Conservation (phyloP, 768 basidiomycete genomes). For the Phlegmacium glaucopus region DNA sequence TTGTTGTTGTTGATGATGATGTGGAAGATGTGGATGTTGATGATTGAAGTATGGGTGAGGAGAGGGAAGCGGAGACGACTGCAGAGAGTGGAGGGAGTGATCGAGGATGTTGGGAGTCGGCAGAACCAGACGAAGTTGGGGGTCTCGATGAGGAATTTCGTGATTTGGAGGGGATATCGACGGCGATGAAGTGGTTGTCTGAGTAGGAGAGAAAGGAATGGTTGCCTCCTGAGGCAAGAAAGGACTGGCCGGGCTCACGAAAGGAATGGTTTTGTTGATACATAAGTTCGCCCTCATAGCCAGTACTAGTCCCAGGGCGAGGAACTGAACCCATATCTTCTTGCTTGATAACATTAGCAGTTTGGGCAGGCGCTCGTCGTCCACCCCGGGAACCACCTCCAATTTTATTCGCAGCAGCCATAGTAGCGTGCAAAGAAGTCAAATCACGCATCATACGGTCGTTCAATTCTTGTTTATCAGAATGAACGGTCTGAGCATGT, state of each 20-base stretch:
- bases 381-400: constrained; percentile 14
- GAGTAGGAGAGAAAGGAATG: constrained; percentile 72
- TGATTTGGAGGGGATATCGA: constrained; percentile 22
- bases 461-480: constrained; percentile 89
- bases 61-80: constrained; percentile 72
- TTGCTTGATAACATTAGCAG: constrained; percentile 31
- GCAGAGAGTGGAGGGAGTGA: constrained; percentile 72
- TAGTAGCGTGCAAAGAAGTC: constrained; percentile 76
- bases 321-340: constrained; percentile 30
- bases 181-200: constrained; percentile 28
- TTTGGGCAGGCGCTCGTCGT: constrained; percentile 17
- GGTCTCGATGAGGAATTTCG: constrained; percentile 38
- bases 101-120: constrained; percentile 31
- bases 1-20: constrained; percentile 34
- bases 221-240: constrained; percentile 50
- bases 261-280: constrained; percentile 49
- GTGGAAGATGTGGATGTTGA: constrained; percentile 14
- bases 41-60: constrained; percentile 19
- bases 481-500: constrained; percentile 95
- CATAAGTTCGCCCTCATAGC: constrained; percentile 50
- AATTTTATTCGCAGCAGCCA: constrained; percentile 58
- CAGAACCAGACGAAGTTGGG: constrained; percentile 45
- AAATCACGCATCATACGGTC: constrained; percentile 91
- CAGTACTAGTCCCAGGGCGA: constrained; percentile 71
- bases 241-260: constrained; percentile 80